Evolutionary conservation across 352 stramenopile species (phyloP), one percentile per base, ranked within the genome.

Genomic region (Globisporangium yorkense): DNA sequence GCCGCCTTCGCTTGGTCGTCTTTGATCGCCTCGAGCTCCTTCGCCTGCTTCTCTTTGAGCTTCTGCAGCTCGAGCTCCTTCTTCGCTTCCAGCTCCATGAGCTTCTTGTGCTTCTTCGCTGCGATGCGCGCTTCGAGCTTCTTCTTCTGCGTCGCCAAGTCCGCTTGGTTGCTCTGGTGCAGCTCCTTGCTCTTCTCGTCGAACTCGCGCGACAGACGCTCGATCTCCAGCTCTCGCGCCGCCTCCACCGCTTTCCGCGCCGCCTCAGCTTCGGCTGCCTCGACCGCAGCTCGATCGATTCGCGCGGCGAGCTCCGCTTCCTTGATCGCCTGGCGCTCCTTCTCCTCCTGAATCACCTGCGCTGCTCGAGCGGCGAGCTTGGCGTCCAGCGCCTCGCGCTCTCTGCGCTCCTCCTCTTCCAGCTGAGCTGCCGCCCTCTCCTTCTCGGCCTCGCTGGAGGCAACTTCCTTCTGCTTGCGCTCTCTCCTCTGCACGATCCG

Each of bases 81-180:
- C 57, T 90, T 90, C 12, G 77, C 76, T 54, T 91, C 75, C 2
- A 94, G 63, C 24, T 94, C 80, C 54, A 75, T 70, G 21, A 87
- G 57, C 50, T 91, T 92, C 21, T 85, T 87, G 37, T 87, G 63
- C 62, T 89, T 89, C 67, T 89, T 93, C 5, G 78, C 75, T 1
- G 76, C 80, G 13, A 94, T 80, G 37, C 84, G 74, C 48, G 74
- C 71, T 56, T 89, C 80, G 10, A 94, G 72, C 43, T 87, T 87
- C 44, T 71, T 67, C 57, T 89, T 90, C 46, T 94, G 84, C 3
- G 69, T 72, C 18, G 63, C 56, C 5, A 74, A 66, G 54, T 94
- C 84, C 4, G 65, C 76, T 37, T 77, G 68, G 59, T 89, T 72
- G n/a, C 67, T 75, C 51, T 84, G 66, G 8, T 58, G 70, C 35